These are phyloP conservation scores for Trichoderma polysporum DNA, from an alignment of 2,329 filamentous ascomycete species.

Conservation along the genomic window DNA sequence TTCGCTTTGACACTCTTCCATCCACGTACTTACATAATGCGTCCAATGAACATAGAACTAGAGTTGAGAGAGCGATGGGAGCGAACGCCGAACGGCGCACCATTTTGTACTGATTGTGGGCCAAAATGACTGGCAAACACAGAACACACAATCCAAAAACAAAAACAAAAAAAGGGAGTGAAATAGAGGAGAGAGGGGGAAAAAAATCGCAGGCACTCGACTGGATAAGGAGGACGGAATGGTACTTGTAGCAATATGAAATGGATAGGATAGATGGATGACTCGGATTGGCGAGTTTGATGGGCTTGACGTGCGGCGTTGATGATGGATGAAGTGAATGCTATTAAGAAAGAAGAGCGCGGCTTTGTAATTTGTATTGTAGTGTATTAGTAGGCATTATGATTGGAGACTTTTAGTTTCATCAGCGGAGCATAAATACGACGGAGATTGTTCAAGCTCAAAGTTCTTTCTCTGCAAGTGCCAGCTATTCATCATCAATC, in stretches of 20 bases:
- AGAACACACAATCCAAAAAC: neutral
- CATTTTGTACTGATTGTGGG: neutral
- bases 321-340: neutral
- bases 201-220: too few species aligned
- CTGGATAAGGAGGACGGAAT: neutral
- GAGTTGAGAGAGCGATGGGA: neutral
- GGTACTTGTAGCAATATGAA: neutral
- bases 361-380: neutral
- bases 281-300: neutral
- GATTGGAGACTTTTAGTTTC: neutral
- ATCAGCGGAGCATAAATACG: neutral
- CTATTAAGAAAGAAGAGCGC: neutral
- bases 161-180: neutral
- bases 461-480: neutral
- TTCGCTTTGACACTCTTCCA: neutral
- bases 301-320: neutral
- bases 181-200: neutral
- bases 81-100: neutral
- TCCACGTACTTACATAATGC: neutral
- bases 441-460: too few species aligned
- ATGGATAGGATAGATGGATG: conserved; percentile 10
- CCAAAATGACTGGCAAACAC: neutral
- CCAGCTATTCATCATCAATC: neutral
- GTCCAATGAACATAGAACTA: conserved; percentile 12
- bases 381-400: neutral